phyloP scores from a whole-genome alignment of 176 grass and related monocot species.

The Oropetium thomaeum region DNA sequence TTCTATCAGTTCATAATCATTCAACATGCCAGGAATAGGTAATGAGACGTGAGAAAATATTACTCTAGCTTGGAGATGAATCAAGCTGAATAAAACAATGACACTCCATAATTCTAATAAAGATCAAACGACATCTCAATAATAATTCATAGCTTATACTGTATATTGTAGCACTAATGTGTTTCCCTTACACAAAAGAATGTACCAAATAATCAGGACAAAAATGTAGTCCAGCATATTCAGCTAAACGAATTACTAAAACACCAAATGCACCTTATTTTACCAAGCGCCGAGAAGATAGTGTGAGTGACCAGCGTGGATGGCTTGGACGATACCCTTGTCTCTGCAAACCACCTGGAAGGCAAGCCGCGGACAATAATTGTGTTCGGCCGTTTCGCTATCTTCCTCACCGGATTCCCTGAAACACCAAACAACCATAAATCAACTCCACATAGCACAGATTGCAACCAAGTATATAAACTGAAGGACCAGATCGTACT shows the following conservation, averaged over 20 bases:
- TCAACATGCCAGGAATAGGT: neutral
- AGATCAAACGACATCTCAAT: neutral
- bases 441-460: constrained; percentile 23
- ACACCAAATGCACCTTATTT: constrained; percentile 75
- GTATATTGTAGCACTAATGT: neutral
- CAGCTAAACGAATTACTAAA: constrained; percentile 10
- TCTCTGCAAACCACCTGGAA: constrained; percentile 91
- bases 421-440: constrained; percentile 27
- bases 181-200: neutral
- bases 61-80: neutral
- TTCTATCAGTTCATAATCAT: neutral
- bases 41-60: neutral
- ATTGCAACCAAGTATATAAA: constrained; percentile 7
- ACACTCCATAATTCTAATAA: neutral
- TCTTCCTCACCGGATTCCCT: constrained; percentile 69
- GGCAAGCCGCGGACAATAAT: constrained; percentile 77
- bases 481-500: constrained; percentile 42
- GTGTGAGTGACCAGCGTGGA: constrained; percentile 85
- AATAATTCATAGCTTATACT: constrained; percentile 1
- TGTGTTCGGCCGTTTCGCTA: constrained; percentile 58
- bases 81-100: constrained; percentile 6
- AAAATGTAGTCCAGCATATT: neutral
- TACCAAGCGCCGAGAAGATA: constrained; percentile 84
- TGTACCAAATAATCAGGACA: neutral
- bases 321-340: constrained; percentile 70